Percentiles rank a stretch among this genome's conserved stretches.
Conservation (phyloP, 768 basidiomycete genomes). For the Xanthoconium stramineum region DNA sequence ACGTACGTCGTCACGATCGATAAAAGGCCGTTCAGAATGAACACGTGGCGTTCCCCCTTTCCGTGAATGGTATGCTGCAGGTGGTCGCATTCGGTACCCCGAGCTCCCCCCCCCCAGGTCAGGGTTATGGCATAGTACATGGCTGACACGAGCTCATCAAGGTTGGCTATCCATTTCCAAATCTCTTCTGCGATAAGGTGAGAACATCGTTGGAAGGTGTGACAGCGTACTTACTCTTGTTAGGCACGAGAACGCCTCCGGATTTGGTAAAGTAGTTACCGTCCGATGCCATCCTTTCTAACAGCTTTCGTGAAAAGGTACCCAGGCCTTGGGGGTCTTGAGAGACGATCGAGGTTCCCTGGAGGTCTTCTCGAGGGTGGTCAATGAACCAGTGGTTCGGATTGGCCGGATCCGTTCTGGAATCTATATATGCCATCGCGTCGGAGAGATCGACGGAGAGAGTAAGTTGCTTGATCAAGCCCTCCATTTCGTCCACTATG, state of each 20-base stretch:
- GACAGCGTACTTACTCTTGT: not conserved
- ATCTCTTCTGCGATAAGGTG: not conserved
- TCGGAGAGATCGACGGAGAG: not conserved
- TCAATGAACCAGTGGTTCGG: not conserved
- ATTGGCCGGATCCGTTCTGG: not conserved
- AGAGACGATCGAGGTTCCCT: not conserved
- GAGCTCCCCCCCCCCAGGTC: slow-evolving; percentile 15
- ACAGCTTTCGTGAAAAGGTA: accelerated
- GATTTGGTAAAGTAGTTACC: not conserved
- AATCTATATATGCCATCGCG: not conserved
- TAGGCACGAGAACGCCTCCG: not conserved
- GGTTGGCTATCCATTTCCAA: slow-evolving; percentile 5
- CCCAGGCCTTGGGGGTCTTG: not conserved
- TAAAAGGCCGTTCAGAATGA: slow-evolving; percentile 15
- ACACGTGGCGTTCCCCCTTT: not conserved
- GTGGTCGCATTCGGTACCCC: slow-evolving; percentile 16
- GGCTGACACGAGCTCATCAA: slow-evolving; percentile 2
- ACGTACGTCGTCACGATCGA: slow-evolving; percentile 10
- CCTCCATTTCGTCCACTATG: not conserved
- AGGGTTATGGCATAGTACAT: slow-evolving; percentile 10
- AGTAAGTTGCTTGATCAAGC: not conserved
- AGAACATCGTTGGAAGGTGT: not conserved
- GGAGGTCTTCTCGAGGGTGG: not conserved
- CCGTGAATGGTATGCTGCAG: slow-evolving; percentile 8
- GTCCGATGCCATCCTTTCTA: not conserved